Percentiles rank a stretch among this genome's conserved stretches.
These are phyloP conservation scores for Lophium mytilinum DNA, from an alignment of 495 filamentous ascomycete genomes.

Conservation along the genomic window DNA sequence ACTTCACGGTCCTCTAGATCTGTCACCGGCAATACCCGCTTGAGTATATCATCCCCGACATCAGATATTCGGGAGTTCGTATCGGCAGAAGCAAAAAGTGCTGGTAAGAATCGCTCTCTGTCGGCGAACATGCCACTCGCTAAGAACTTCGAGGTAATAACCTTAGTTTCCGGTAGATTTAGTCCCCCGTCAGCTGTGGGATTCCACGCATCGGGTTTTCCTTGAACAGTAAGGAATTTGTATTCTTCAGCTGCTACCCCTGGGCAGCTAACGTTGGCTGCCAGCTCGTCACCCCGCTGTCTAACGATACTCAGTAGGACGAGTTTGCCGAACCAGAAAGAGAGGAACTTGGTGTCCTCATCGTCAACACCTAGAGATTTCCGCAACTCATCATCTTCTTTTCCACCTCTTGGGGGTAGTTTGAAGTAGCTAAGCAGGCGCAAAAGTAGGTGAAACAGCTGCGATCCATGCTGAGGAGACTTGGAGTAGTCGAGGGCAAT, in stretches of 20 bases:
- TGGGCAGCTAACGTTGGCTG: constrained; percentile 43
- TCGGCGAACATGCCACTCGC: constrained; percentile 78
- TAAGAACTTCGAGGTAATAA: constrained; percentile 59
- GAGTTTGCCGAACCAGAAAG: constrained; percentile 70
- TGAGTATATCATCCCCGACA: constrained; percentile 75
- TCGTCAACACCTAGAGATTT: constrained; percentile 56
- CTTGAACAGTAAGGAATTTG: constrained; percentile 59
- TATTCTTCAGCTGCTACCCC: constrained; percentile 66
- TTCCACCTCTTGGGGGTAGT: constrained; percentile 64
- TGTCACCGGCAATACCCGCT: constrained; percentile 54
- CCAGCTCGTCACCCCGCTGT: constrained; percentile 1
- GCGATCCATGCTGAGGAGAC: constrained; percentile 53
- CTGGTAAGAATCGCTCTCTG: constrained; percentile 70
- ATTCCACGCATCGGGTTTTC: constrained; percentile 64
- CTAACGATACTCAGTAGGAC: constrained; percentile 54
- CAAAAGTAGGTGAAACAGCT: constrained; percentile 77
- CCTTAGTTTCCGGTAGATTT: constrained; percentile 61
- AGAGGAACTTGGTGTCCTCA: constrained; percentile 65
- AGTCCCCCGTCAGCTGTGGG: constrained; percentile 51
- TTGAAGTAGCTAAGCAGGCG: constrained; percentile 62
- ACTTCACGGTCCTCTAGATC: constrained; percentile 62
- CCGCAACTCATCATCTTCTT: constrained; percentile 65
- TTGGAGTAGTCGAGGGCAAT: constrained; percentile 56
- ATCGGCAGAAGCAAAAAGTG: constrained; percentile 74
- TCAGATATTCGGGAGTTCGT: constrained; percentile 71